phyloP scores from a whole-genome alignment of 2,329 filamentous ascomycete species.

The Monosporascus sp. region DNA sequence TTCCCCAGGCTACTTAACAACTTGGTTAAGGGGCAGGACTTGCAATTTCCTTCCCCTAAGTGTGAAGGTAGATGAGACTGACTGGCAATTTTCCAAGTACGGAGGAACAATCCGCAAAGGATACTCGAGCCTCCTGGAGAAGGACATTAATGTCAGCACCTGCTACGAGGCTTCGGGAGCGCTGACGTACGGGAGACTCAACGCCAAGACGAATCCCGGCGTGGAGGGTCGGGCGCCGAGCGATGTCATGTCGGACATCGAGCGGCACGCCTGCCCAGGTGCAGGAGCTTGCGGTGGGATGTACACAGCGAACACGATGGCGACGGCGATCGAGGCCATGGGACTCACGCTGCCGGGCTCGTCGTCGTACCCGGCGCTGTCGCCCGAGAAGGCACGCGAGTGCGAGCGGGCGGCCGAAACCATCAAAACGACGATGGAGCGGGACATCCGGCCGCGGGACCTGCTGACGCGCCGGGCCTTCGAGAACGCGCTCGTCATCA shows the following conservation, averaged over 20 bases:
- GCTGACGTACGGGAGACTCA: conserved; percentile 70
- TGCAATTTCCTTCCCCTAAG: no score
- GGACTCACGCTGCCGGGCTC: conserved; percentile 78
- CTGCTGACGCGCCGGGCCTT: conserved; percentile 76
- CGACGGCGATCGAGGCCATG: conserved; percentile 84
- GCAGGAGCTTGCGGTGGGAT: conserved; percentile 72
- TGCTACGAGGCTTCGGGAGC: conserved; percentile 87
- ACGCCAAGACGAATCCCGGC: conserved; percentile 59
- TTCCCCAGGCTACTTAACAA: no score
- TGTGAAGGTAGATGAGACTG: no score
- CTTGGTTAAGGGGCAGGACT: no score
- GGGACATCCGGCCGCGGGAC: conserved; percentile 74
- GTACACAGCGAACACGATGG: conserved; percentile 95
- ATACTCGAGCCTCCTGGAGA: conserved; percentile 70
- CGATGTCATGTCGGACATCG: conserved; percentile 80
- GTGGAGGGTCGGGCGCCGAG: conserved; percentile 61
- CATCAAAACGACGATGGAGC: conserved; percentile 74
- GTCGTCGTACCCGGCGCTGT: conserved; percentile 74
- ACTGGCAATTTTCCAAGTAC: conserved; percentile 41
- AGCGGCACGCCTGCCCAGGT: conserved; percentile 71
- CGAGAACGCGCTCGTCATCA: conserved; percentile 84
- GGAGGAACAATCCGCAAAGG: conserved; percentile 87
- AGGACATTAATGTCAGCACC: conserved; percentile 79
- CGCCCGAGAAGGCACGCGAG: conserved; percentile 80
- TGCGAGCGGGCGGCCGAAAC: conserved; percentile 75